Conservation (phyloP, 345 rosid genomes). For the Corchorus capsularis region DNA sequence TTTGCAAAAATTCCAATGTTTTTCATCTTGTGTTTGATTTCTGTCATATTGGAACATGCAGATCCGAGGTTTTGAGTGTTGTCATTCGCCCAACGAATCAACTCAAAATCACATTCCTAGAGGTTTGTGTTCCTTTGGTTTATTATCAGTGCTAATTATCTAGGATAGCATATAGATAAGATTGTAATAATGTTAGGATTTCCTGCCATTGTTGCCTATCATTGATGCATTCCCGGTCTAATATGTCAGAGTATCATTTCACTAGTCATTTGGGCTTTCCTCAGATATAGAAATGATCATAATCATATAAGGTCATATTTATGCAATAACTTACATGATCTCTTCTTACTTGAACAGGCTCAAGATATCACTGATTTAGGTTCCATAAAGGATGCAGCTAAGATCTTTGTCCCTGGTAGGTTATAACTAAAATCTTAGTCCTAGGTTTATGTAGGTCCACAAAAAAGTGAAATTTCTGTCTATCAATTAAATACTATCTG, state of each 20-base stretch:
- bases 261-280: too few species aligned
- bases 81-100: slow-evolving; percentile 75
- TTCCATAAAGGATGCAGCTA: slow-evolving; percentile 79
- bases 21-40: background rate
- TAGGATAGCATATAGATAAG: background rate
- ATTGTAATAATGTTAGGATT: background rate
- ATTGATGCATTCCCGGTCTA: too few species aligned
- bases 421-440: background rate
- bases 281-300: too few species aligned
- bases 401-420: slow-evolving; percentile 84
- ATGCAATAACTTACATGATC: slow-evolving; percentile 16
- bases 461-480: background rate
- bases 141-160: background rate
- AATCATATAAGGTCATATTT: too few species aligned
- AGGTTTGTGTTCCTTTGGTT: slow-evolving; percentile 44
- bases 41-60: slow-evolving; percentile 36
- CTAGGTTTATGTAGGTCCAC: background rate
- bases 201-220: too few species aligned
- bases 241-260: too few species aligned
- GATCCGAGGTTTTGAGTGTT: slow-evolving; percentile 81
- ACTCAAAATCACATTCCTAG: slow-evolving; percentile 94
- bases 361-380: slow-evolving; percentile 80
- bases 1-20: background rate
- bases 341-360: slow-evolving; percentile 58
- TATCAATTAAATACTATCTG: background rate